Percentiles rank a stretch among this genome's conserved stretches.
These are phyloP conservation scores for Isatis lusitanica DNA, from an alignment of 441 rosid species.

Conservation along the genomic window DNA sequence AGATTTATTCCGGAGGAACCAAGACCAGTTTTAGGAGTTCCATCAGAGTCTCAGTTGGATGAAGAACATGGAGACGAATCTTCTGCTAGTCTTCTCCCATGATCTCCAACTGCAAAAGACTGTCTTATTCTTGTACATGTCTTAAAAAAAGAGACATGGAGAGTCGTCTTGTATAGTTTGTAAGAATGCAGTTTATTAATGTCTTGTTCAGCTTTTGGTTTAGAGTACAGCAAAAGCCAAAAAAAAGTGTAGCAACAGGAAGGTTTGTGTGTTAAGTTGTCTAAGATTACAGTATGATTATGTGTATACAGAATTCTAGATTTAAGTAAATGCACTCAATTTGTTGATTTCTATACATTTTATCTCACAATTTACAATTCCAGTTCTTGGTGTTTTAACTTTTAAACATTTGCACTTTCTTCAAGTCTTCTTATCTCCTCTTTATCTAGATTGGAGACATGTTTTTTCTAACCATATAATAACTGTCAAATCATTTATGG, in stretches of 20 bases:
- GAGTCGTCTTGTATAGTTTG: constrained; percentile 22
- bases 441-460: constrained; percentile 45
- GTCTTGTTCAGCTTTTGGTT: constrained; percentile 11
- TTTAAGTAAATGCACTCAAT: not conserved
- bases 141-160: not conserved
- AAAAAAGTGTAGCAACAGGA: constrained; percentile 5
- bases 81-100: constrained; percentile 49
- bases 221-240: constrained; percentile 3
- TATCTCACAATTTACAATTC: constrained; percentile 48
- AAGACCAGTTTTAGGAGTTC: constrained; percentile 18
- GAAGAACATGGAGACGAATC: constrained; percentile 54
- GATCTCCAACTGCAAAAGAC: constrained; percentile 16
- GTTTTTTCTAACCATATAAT: constrained; percentile 41
- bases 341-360: constrained; percentile 5
- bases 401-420: not conserved
- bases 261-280: constrained; percentile 2
- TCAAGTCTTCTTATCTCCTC: constrained; percentile 28
- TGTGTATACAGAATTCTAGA: not conserved
- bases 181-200: constrained; percentile 5
- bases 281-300: not conserved
- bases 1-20: constrained; percentile 41
- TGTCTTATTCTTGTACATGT: constrained; percentile 9
- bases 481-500: constrained; percentile 11
- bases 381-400: constrained; percentile 8
- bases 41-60: constrained; percentile 22